A percentile compares a stretch with the other conserved stretches of the same genome.
Evolutionary conservation across 805 yeast genomes (phyloP).

Genomic region (Vanderwaltozyma tropicalis): DNA sequence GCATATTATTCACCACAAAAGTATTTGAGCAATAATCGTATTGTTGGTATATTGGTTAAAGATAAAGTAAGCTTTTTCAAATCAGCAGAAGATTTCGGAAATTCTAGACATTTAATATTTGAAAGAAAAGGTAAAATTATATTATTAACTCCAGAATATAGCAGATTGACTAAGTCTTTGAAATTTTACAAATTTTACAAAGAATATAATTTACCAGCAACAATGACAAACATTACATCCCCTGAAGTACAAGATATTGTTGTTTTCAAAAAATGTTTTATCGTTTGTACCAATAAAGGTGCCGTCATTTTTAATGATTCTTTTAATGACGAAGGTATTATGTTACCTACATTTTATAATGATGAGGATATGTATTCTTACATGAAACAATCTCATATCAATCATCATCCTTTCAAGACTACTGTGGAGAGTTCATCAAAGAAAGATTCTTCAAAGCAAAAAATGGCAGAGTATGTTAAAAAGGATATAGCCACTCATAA

Average conservation of each 20-base stretch:
- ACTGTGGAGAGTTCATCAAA: constrained; percentile 15
- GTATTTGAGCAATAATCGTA: constrained; percentile 25
- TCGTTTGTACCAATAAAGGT: constrained; percentile 57
- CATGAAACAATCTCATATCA: constrained; percentile 13
- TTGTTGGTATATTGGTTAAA: constrained; percentile 42
- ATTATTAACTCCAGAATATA: constrained; percentile 32
- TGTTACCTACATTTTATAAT: constrained; percentile 49
- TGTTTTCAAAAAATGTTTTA: constrained; percentile 54
- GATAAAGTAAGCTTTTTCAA: constrained; percentile 53
- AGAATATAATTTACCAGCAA: constrained; percentile 44
- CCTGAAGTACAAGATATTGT: constrained; percentile 53
- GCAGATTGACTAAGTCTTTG: constrained; percentile 22
- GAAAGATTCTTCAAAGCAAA: constrained; percentile 21
- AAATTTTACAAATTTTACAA: constrained; percentile 36
- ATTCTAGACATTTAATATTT: constrained; percentile 47
- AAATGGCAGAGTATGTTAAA: constrained; percentile 29
- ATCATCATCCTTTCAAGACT: constrained; percentile 14
- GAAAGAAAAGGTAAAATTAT: constrained; percentile 39
- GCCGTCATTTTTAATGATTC: constrained; percentile 47
- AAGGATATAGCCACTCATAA: constrained; percentile 30
- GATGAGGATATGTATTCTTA: constrained; percentile 18
- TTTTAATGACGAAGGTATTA: constrained; percentile 43
- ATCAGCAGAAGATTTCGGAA: constrained; percentile 56
- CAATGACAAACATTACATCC: constrained; percentile 46
- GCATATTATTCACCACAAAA: constrained; percentile 40